Percentiles rank a stretch among this genome's conserved stretches.
These are phyloP conservation scores for Vanrija pseudolonga DNA, from an alignment of 1,284 basidiomycete genomes.

Conservation along the genomic window DNA sequence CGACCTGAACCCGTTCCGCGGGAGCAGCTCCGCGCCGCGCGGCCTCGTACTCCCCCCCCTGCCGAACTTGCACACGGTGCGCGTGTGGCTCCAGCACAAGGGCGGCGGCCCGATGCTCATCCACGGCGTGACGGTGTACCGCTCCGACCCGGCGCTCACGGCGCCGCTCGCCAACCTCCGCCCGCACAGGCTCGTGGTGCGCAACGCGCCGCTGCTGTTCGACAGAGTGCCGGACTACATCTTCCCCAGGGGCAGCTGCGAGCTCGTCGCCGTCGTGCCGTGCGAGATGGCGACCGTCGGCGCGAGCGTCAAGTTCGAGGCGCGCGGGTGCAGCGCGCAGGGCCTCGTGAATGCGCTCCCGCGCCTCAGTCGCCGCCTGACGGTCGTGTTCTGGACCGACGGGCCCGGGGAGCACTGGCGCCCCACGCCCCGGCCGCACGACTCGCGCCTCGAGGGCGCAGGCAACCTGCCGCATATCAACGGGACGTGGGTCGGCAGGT, in stretches of 20 bases:
- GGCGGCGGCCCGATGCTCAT: background rate
- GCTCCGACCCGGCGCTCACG: background rate
- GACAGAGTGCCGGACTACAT: background rate
- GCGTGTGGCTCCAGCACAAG: background rate
- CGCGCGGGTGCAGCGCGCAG: background rate
- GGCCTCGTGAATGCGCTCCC: background rate
- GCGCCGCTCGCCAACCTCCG: background rate
- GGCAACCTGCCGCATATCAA: background rate
- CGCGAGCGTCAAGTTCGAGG: conserved; percentile 11
- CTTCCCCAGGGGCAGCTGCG: background rate
- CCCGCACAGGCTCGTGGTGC: background rate
- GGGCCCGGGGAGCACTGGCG: background rate
- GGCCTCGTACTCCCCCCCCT: background rate
- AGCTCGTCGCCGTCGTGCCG: background rate
- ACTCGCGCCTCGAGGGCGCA: background rate
- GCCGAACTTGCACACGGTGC: background rate
- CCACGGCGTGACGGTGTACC: background rate
- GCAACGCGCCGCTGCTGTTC: conserved; percentile 10
- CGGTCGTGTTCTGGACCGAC: conserved; percentile 2
- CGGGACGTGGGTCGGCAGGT: background rate
- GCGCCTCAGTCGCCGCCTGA: background rate
- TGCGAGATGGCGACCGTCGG: conserved; percentile 13
- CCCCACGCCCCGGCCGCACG: conserved; percentile 1
- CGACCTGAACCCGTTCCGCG: background rate
- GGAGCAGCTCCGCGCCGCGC: background rate